Evolutionary conservation across 2,329 filamentous ascomycete genomes (phyloP).

Genomic region (Orbilia javanica): DNA sequence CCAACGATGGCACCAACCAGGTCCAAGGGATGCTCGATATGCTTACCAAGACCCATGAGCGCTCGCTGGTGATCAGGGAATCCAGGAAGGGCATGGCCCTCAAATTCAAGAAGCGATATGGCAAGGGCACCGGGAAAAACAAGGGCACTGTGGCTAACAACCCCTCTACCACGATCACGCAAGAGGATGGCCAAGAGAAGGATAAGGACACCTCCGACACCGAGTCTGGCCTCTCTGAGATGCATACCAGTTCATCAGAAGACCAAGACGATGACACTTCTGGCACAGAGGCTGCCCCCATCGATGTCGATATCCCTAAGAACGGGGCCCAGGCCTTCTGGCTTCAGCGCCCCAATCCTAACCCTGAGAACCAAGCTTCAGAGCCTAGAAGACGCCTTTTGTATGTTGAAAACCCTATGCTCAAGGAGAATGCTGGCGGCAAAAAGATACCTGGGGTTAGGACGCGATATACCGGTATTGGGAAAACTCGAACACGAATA

Average conservation of each 20-base stretch:
- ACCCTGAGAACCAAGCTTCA: too few species aligned
- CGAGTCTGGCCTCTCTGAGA: not conserved
- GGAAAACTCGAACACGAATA: not conserved
- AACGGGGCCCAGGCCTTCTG: too few species aligned
- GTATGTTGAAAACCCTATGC: too few species aligned
- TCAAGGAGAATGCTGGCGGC: too few species aligned
- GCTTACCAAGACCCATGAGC: not conserved
- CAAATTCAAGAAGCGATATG: constrained; percentile 4
- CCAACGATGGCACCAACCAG: not conserved
- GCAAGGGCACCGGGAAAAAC: not conserved
- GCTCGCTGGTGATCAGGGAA: not conserved
- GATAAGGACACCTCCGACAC: not conserved
- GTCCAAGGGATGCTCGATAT: not conserved
- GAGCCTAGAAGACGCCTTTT: too few species aligned
- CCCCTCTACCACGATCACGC: not conserved
- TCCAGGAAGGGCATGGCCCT: not conserved
- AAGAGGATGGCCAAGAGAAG: not conserved
- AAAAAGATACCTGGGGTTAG: not conserved
- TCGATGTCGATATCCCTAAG: too few species aligned
- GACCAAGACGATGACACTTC: not conserved
- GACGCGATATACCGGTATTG: not conserved
- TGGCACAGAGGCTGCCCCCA: not conserved
- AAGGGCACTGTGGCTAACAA: not conserved
- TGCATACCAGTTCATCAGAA: not conserved
- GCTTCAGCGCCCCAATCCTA: too few species aligned